Evolutionary conservation across 2,329 filamentous ascomycete species (phyloP), one percentile per base, ranked within the genome.

Genomic region (Microsporum ferrugineum): DNA sequence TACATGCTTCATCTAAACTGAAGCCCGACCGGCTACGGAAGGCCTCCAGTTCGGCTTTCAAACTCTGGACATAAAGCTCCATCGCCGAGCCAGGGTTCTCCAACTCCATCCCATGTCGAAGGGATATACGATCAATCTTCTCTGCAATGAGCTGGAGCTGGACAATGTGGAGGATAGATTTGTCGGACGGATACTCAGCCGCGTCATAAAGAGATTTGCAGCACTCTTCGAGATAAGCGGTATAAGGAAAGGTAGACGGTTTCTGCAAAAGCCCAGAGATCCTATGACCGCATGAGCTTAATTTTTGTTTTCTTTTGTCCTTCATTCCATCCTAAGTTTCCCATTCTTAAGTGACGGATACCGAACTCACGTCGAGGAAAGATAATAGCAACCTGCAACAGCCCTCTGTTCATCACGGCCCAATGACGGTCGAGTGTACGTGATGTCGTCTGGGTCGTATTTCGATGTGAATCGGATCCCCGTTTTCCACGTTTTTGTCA

Each of bases 371-470:
- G 71, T 71, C 3, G 75, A 76, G 8, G 74, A 73, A 10, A 79
- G 65, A 62, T 76, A 77, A 63, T 75, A 79, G 33, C 75, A 73
- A 2, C 76, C 77, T 2, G 74, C 72, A 10, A 77, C 70, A 1
- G 77, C 76, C 55, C 77, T 71, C 58, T 77, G 73, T 59, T 77
- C 76, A 29, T 78, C 77, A n/a, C 65, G 61, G 2, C 72, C 70
- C 68, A 70, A 72, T 12, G 65, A 63, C 33, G 55, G 55, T 61
- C 60, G 62, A 31, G 41, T 27, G 36, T 55, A 23, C 2, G 34
- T 58, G 10, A 36, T 17, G 10, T 61, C 58, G 36, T 63, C 33
- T 3, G 65, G 43, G 67, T 58, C 51, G 39, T 58, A 12, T 14
- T 68, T 56, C 65, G 68, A 65, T 51, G 70, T 67, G 14, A 72